Conservation (phyloP, 2,329 filamentous ascomycete genomes). For the Pestalotiopsis sp. region DNA sequence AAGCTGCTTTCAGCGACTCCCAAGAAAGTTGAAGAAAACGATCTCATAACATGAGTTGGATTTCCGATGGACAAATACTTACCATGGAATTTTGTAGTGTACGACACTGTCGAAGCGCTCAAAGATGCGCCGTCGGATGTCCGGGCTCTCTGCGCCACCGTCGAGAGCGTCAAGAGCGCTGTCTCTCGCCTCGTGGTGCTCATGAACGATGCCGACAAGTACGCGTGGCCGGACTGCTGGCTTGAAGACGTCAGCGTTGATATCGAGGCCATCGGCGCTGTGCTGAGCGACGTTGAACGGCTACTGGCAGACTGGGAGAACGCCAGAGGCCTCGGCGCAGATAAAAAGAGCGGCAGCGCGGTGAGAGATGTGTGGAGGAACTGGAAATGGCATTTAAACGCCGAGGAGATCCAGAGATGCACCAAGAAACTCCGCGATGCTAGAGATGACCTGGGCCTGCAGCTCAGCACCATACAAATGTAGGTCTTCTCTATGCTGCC, state of each 20-base stretch:
- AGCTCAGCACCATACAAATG: constrained; percentile 3
- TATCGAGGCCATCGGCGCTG: constrained; percentile 3
- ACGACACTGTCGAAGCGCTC: constrained; percentile 2
- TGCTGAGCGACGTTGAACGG: background rate
- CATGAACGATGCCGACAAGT: background rate
- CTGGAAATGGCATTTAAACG: constrained; percentile 6
- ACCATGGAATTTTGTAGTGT: background rate
- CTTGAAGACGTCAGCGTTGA: constrained; percentile 2
- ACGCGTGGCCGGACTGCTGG: background rate
- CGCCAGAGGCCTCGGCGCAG: background rate
- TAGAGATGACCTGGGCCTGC: background rate
- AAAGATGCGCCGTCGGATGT: constrained; percentile 1
- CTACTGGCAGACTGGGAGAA: background rate
- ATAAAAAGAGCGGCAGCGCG: background rate
- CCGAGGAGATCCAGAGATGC: background rate
- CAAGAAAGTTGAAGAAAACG: too few species aligned
- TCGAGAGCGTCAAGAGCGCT: constrained; percentile 9
- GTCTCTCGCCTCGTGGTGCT: background rate
- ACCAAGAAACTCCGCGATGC: constrained; percentile 2
- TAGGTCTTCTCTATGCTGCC: background rate
- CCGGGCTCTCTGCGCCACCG: constrained; percentile 1
- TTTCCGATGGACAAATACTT: background rate
- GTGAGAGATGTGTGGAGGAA: background rate
- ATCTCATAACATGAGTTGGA: too few species aligned
- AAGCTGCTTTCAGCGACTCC: too few species aligned